Base-by-base conservation (phyloP, 805 yeast species). In the Schwanniomyces yamadae region DNA sequence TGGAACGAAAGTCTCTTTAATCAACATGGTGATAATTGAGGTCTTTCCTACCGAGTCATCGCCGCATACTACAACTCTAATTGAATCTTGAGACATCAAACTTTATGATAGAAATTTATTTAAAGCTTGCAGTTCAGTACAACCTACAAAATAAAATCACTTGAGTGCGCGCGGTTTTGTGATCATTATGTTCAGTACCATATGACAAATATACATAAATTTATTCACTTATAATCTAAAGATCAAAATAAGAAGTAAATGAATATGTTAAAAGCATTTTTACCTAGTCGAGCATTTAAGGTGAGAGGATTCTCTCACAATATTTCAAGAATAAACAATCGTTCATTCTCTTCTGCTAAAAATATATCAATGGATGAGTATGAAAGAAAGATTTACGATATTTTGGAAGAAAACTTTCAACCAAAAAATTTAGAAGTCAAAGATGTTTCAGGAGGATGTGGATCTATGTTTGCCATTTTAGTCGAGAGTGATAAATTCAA, bases 361-460 rank as follows among this genome's bases (percentile, higher is more conserved):
- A 34, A 33, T n/a, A 37, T 28, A 16, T 51, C 57, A 5, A 66
- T 73, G 70, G 81, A 71, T 42, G 79, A 71, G 12, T 81, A 82
- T 50, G 96, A 89, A 58, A 56, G 65, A 34, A 70, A 80, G 55
- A 75, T 89, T 17, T 81, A 66, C 51, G 62, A 70, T 17, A 78
- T 78, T 37, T 65, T 89, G 25, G 50, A 69, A 8, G 58, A 67
- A 16, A 72, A 72, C 36, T 75, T 91, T 31, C 46, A 66, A 5
- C 97, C 99, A 2, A 57, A 63, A 20, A 61, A 60, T 23, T 63
- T 90, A 30, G 69, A 72, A 18, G 97, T 91, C 5, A 69, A 72
- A 45, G 98, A 91, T 55, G 80, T 91, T 6, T 82, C 93, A 18
- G 98, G 71, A 13, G 99, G 99, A 1, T 93, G 99, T 63, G 99